A percentile compares a stretch with the other conserved stretches of the same genome.
phyloP scores from a whole-genome alignment of 2,329 filamentous ascomycete genomes.

The Hortaea werneckii region DNA sequence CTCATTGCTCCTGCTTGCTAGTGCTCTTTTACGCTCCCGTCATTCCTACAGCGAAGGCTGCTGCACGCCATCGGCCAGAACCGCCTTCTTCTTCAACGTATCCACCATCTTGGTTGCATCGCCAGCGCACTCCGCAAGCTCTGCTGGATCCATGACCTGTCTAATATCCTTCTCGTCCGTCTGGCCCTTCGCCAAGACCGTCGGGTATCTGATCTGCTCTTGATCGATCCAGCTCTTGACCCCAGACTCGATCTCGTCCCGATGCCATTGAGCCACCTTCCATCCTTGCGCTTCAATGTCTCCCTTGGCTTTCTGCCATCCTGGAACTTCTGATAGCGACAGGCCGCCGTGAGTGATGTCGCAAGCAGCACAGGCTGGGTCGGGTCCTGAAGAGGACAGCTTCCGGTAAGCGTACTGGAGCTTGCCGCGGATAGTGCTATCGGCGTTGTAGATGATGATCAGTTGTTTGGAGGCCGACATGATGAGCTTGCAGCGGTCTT shows the following conservation, averaged over 20 bases:
- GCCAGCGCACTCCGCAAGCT: constrained; percentile 3
- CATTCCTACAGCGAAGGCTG: background rate
- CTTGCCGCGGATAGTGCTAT: constrained; percentile 15
- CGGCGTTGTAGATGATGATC: constrained; percentile 19
- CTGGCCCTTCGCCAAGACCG: background rate
- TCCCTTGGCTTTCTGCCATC: constrained; percentile 9
- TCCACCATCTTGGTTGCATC: constrained; percentile 2
- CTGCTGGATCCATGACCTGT: constrained; percentile 1
- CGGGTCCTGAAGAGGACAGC: constrained; percentile 7
- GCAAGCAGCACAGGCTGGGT: constrained; percentile 18
- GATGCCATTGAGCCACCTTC: constrained; percentile 14
- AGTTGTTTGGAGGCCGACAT: background rate
- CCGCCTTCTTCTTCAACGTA: constrained; percentile 2
- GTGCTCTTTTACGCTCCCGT: no score
- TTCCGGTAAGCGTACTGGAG: constrained; percentile 17
- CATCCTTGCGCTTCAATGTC: constrained; percentile 6
- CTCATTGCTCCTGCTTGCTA: no score
- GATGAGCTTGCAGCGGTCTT: background rate
- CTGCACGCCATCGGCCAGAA: background rate
- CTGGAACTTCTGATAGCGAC: constrained; percentile 9
- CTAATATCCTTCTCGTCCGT: background rate
- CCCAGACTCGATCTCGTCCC: constrained; percentile 10
- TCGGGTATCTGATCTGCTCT: constrained; percentile 3
- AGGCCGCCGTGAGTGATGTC: constrained; percentile 19
- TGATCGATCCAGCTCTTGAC: constrained; percentile 5